Percentiles rank a stretch among this genome's conserved stretches.
phyloP scores from a whole-genome alignment of 176 grass and related monocot genomes.

The Rhynchospora tenuis region DNA sequence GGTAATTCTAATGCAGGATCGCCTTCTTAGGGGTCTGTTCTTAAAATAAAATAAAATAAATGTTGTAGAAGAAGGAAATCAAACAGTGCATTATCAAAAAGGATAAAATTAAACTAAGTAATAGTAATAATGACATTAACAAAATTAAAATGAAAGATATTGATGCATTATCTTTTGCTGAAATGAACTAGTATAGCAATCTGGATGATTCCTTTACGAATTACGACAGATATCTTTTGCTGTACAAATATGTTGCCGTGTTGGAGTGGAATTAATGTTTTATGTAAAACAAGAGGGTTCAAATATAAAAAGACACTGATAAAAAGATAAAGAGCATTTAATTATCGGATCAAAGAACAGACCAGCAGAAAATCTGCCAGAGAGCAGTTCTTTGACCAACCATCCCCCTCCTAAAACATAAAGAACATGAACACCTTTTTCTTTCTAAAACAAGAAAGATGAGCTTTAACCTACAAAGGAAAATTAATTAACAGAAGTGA shows the following conservation, averaged over 20 bases:
- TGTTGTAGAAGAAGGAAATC: not conserved
- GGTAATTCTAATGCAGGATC: too few species aligned
- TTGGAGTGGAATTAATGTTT: not conserved
- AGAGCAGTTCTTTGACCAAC: conserved; percentile 1
- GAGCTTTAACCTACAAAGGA: not conserved
- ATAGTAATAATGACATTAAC: not conserved
- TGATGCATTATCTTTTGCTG: too few species aligned
- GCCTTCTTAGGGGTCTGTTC: too few species aligned
- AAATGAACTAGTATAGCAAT: not conserved
- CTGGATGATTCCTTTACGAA: not conserved
- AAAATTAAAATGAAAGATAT: not conserved
- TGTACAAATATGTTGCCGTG: not conserved
- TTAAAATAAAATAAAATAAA: too few species aligned
- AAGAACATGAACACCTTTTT: not conserved
- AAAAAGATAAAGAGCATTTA: not conserved
- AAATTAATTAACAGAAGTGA: not conserved
- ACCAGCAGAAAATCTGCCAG: not conserved
- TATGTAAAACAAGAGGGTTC: not conserved
- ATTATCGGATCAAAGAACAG: conserved; percentile 1
- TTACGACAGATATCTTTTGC: not conserved
- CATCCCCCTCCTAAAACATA: not conserved
- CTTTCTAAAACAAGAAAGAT: not conserved
- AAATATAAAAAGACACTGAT: not conserved
- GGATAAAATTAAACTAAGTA: not conserved
- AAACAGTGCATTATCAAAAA: not conserved